Evolutionary conservation across 495 filamentous ascomycete species (phyloP), one percentile per base, ranked within the genome.

Genomic region (Cercophora sp.): DNA sequence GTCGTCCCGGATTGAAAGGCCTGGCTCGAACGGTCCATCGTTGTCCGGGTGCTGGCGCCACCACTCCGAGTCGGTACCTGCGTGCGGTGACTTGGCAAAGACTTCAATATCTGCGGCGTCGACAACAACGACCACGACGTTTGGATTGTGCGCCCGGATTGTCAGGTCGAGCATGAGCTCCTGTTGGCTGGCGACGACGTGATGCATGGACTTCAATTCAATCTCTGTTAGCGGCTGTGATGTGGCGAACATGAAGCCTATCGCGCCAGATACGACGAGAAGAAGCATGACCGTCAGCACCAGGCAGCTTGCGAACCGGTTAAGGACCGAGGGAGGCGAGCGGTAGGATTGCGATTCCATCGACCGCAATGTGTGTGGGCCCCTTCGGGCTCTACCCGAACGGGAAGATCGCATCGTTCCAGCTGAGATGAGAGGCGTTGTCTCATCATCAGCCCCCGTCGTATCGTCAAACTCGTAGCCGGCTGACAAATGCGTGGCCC

Each of bases 91-190:
- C 64, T 91, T 93, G 5, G 93, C 93, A 67, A 97, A 97, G 19
- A 98, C 79, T 59, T 93, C 88, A 45, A 97, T 77, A 64, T 96
- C 87, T 59, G 92, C 85, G 23, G 87, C 80, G 56, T 86, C 83
- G 44, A 98, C 81, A 8, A 85, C 85, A 22, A 98, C 83, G 13
- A 86, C 82, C 36, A 96, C 85, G 16, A 95, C 77, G 56, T 98
- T 98, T 0, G 91, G 93, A 63, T 98, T 98, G 52, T 88, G 74
- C 1, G 92, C 93, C 53, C 77, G 77, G 31, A 98, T 87, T n/a
- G 86, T 82, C 8, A 97, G 73, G 61, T 98, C 92, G 55, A 98
- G 76, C 85, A 98, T 97, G 16, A 98, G 77, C 62, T 97, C 94
- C 67, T 96, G 88, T 63, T 96, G 86, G 55, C 89, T 95, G 5